Percentiles rank a stretch among this genome's conserved stretches.
These are phyloP conservation scores for Amphicarpaea edgeworthii DNA, from an alignment of 306 rosid species.

Conservation along the genomic window DNA sequence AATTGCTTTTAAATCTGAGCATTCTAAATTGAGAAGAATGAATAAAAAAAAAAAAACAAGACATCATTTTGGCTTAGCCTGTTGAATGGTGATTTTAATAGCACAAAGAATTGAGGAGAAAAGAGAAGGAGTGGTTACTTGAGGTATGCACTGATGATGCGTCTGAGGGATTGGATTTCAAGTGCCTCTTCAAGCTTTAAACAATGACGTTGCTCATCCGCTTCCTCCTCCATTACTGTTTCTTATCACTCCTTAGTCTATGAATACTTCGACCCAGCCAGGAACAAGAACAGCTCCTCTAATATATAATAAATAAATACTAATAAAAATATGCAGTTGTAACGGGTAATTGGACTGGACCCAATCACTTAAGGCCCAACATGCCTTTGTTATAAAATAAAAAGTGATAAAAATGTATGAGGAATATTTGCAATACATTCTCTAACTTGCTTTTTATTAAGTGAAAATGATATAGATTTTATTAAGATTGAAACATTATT, in stretches of 20 bases:
- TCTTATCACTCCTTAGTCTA: constrained; percentile 17
- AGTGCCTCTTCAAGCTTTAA: constrained; percentile 88
- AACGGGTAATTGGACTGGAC: too few species aligned
- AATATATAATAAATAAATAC: too few species aligned
- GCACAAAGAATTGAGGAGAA: not conserved
- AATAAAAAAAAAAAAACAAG: not conserved
- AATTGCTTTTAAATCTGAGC: not conserved
- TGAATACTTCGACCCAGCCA: not conserved
- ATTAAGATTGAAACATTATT: too few species aligned
- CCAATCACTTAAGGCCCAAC: too few species aligned
- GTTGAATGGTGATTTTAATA: not conserved
- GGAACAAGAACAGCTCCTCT: not conserved
- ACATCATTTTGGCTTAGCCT: not conserved
- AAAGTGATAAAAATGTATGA: too few species aligned
- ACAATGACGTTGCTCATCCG: constrained; percentile 67
- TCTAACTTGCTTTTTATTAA: too few species aligned
- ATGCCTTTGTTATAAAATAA: too few species aligned
- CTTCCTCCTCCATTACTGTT: constrained; percentile 67
- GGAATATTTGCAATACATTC: too few species aligned
- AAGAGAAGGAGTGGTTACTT: constrained; percentile 57
- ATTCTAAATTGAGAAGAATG: not conserved
- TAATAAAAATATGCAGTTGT: too few species aligned
- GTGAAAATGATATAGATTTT: too few species aligned
- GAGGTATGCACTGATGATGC: constrained; percentile 90
- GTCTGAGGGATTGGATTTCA: constrained; percentile 87